Evolutionary conservation across 257 asterid genomes (phyloP), one percentile per base, ranked within the genome.

Genomic region (Primulina eburnea): DNA sequence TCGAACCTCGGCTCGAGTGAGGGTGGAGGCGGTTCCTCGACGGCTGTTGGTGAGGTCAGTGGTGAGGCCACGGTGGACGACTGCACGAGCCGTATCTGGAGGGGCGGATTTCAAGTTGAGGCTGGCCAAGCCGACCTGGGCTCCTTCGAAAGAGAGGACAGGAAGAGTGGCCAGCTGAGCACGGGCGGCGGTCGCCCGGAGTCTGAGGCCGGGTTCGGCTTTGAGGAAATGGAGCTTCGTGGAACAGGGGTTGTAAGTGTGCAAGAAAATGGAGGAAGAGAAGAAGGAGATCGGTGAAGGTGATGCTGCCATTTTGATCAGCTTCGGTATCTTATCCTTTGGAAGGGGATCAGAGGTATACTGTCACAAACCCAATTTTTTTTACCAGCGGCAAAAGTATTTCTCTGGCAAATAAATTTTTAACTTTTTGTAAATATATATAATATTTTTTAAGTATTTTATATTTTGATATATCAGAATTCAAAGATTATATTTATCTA

Each of bases 21-120:
- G 97, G 52, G 96, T 93, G 24, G 99, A 93, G 6, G 99, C 99
- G 0, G 97, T 93, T 8, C 97, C 97, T 30, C 96, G 90, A 47
- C 97, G 97, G 71, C 87, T 81, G 82, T 93, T 93, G 8, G 88
- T 89, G 77, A 90, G 96, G 86, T 90, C 99, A 61, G 99, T 87
- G 70, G 79, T 76, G 76, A 93, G 58, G 1, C 99, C 99, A 4
- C 99, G 96, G 84, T 93, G 97, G 79, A 93, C 97, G 81, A 93
- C 97, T 69, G 97, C 86, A 69, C 99, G 96, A 1, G 99, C 95
- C 64, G 99, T 90, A 5, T 90, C 92, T 8, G 83, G 76, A 0
- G 96, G 86, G 56, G 99, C 97, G 68, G 99, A 85, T 62, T 86
- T 89, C 4, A 93, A 30, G 78, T 77, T 77, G 82, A 90, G 96